phyloP scores from a whole-genome alignment of 108 stramenopile genomes.

The Skeletonema marinoi region DNA sequence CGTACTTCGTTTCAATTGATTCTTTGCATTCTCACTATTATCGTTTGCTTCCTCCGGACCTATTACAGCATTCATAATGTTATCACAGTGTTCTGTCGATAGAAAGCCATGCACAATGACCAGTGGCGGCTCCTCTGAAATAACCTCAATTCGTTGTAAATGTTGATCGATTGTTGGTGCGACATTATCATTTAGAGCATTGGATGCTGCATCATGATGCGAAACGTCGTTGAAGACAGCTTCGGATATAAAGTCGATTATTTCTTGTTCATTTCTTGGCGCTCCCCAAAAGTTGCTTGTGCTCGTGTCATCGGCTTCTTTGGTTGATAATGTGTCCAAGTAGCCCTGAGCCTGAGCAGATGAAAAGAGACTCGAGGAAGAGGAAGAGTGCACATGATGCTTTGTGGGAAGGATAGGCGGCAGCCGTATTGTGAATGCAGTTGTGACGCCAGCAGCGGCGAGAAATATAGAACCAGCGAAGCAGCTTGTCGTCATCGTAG shows the following conservation, averaged over 20 bases:
- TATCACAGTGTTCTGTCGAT: slow-evolving; percentile 17
- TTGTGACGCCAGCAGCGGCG: background rate
- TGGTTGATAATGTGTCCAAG: background rate
- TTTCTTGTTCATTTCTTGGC: slow-evolving; percentile 17
- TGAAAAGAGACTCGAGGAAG: background rate
- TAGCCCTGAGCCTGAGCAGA: background rate
- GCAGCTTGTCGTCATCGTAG: background rate
- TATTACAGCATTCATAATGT: slow-evolving; percentile 30
- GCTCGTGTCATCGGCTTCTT: background rate
- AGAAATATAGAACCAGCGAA: background rate
- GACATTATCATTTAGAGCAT: background rate
- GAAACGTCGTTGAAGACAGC: slow-evolving; percentile 15
- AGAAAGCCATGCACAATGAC: slow-evolving; percentile 29
- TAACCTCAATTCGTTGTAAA: slow-evolving; percentile 26
- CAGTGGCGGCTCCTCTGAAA: slow-evolving; percentile 29
- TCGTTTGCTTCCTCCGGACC: background rate
- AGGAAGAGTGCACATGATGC: background rate
- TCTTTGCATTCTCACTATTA: background rate
- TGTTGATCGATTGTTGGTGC: background rate
- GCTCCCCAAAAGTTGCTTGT: slow-evolving; percentile 23
- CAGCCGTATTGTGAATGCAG: background rate
- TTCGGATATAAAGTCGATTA: slow-evolving; percentile 23
- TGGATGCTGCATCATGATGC: background rate
- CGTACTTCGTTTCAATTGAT: slow-evolving; percentile 37
- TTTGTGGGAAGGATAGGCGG: background rate